Evolutionary conservation across 768 basidiomycete species (phyloP).

Genomic region (Leccinellum luteum): DNA sequence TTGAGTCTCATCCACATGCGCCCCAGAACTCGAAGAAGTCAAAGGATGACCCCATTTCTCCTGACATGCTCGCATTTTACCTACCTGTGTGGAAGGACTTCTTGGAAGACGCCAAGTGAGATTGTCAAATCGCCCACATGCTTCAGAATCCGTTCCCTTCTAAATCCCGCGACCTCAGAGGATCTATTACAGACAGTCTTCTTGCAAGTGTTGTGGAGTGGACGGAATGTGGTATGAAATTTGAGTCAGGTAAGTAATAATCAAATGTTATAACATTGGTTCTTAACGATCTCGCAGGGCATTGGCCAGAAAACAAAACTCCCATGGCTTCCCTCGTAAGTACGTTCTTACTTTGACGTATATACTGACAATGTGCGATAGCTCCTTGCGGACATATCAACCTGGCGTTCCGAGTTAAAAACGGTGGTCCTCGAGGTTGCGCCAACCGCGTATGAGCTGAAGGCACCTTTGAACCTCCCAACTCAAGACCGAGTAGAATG

Average conservation of each 20-base stretch:
- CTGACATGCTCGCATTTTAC: background rate
- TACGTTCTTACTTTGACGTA: too few species aligned
- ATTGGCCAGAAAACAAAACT: too few species aligned
- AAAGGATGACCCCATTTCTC: background rate
- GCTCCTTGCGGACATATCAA: background rate
- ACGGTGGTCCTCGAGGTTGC: background rate
- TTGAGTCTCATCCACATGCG: background rate
- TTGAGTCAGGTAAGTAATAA: too few species aligned
- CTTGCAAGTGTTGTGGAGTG: too few species aligned
- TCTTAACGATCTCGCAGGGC: too few species aligned
- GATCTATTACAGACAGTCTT: too few species aligned
- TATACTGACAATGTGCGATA: too few species aligned
- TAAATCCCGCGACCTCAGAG: too few species aligned
- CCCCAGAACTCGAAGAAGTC: background rate
- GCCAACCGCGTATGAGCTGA: background rate
- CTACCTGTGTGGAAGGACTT: background rate
- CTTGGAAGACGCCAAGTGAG: background rate
- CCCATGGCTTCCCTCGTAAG: too few species aligned
- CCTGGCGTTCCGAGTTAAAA: background rate
- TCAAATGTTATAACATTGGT: too few species aligned
- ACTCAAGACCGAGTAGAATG: background rate
- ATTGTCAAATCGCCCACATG: background rate
- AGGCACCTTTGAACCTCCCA: background rate
- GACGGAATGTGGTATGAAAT: too few species aligned
- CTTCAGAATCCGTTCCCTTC: too few species aligned